Percentiles rank a stretch among this genome's conserved stretches.
Conservation (phyloP, 1,139 yeast genomes). For the Arxiozyma heterogenica region DNA sequence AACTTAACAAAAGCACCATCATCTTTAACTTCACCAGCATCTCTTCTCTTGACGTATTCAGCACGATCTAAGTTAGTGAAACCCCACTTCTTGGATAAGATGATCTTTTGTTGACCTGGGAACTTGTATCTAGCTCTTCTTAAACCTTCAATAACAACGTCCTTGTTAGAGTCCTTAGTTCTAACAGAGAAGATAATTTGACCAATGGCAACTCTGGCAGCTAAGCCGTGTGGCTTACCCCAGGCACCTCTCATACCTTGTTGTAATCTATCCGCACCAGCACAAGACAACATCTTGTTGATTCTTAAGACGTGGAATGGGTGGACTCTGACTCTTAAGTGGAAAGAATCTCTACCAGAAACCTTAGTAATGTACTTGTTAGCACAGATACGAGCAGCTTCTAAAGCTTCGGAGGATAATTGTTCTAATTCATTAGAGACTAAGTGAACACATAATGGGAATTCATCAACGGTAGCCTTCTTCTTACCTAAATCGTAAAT, state of each 20-base stretch:
- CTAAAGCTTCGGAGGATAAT: conserved; percentile 98
- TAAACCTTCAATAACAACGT: conserved; percentile 94
- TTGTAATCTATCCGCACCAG: conserved; percentile 99
- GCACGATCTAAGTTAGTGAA: conserved; percentile 98
- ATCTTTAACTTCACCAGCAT: conserved; percentile 96
- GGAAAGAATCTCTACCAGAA: conserved; percentile 99
- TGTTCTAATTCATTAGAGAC: conserved; percentile 99
- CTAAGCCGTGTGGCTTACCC: conserved; percentile 99
- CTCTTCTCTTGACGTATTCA: conserved; percentile 88
- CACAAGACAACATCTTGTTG: conserved; percentile 99
- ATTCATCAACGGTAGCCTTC: conserved; percentile 98
- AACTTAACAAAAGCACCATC: conserved; percentile 99
- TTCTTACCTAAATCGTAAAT: conserved; percentile 99
- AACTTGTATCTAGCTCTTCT: conserved; percentile 99
- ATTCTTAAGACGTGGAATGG: conserved; percentile 99
- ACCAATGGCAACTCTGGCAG: conserved; percentile 98
- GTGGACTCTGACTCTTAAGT: conserved; percentile 99
- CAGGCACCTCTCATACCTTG: conserved; percentile 99
- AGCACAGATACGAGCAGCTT: conserved; percentile 99
- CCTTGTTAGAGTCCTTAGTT: conserved; percentile 97
- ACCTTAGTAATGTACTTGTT: conserved; percentile 97
- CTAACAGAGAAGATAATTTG: conserved; percentile 97
- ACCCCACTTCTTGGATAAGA: conserved; percentile 99
- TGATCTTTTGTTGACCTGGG: conserved; percentile 99
- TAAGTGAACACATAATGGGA: conserved; percentile 98